Base-by-base conservation (phyloP, 352 stramenopile species). In the Halophytophthora batemanensis region DNA sequence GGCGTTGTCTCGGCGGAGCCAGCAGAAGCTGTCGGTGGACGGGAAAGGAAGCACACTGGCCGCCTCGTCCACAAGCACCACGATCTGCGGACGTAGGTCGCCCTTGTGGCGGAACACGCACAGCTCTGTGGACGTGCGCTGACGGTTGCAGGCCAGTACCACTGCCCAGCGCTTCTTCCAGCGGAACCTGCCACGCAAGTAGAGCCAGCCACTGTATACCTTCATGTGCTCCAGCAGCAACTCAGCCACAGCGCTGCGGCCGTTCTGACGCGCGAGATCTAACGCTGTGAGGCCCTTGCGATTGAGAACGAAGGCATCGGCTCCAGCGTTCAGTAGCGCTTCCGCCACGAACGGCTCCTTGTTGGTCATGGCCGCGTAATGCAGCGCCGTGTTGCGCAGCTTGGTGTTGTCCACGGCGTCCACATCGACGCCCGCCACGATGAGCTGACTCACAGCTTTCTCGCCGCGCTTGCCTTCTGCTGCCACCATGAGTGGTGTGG, bases 401-500 rank as follows among this genome's bases (percentile, higher is more conserved):
- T 64, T 63, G 11, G 66, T 71, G 11, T 53, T 44, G 44, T 82
- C 71, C 11, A 64, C 53, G 10, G 69, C 43, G 47, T 84, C 60
- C 28, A 82, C 53, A 21, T 87, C 65, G 18, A 77, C 82, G 28
- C 82, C 82, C 31, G 49, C 52, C 3, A 53, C 56, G 5, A 84
- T 75, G 42, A 87, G 66, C 19, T 89, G 57, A 15, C 45, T 18
- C 8, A 71, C 61, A 53, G 74, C 63, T 10, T 63, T 64, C 25
- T 71, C 69, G 37, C 79, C 68, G 11, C 64, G 62, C 33, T 63
- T 69, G 39, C 64, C 60, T 21, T 61, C 63, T 34, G 78, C 78
- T 8, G 81, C 82, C 22, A 66, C 62, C 82, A 92, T 92, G 51
- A 92, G 75, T 41, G 79, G 64, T 17, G 78, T 87, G 15, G 75